Evolutionary conservation across 108 stramenopile species (phyloP), one percentile per base, ranked within the genome.

Genomic region (Fragilaria radians): DNA sequence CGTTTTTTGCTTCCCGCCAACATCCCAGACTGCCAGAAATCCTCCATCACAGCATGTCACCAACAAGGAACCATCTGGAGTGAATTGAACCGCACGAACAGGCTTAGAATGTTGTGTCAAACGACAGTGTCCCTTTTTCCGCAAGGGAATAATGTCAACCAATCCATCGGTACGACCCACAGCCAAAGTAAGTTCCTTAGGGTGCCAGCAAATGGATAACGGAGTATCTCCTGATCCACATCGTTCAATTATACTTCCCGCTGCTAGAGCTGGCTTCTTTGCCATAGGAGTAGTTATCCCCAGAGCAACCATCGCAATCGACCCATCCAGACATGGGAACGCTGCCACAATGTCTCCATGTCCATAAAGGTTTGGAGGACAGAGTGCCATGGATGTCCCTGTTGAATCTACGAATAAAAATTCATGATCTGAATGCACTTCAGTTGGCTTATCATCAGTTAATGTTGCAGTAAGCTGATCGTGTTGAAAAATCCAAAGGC

Each of bases 151-250:
- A 30, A 74, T 50, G 9, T 75, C 79, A 1, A 76, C 64, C 2
- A 60, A 17, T 22, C 79, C 79, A 63, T 81, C 74, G 33, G 65
- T 58, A 57, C 74, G 59, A 25, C 79, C 79, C 0, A 70, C 67
- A 18, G 65, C 74, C 25, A 76, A 49, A 19, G 25, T 28, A 33
- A 31, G 32, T 7, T 53, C 1, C 5, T 11, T n/a, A 2, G 74
- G 71, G 54, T 72, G 63, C 48, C 46, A 70, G 5, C 30, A 54
- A 9, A 67, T 48, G 24, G 61, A 57, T 46, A 76, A 42, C 4
- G 69, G 58, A 61, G 70, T 67, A 18, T 65, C 36, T 2, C 55
- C 56, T n/a, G 46, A 36, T 65, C 52, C 70, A 47, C 31, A 59
- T 1, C 62, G 29, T 21, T 72, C 65, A 3, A 81, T 9, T 11